Evolutionary conservation across 208 protist genomes (phyloP).

Genomic region (Entamoeba histolytica): DNA sequence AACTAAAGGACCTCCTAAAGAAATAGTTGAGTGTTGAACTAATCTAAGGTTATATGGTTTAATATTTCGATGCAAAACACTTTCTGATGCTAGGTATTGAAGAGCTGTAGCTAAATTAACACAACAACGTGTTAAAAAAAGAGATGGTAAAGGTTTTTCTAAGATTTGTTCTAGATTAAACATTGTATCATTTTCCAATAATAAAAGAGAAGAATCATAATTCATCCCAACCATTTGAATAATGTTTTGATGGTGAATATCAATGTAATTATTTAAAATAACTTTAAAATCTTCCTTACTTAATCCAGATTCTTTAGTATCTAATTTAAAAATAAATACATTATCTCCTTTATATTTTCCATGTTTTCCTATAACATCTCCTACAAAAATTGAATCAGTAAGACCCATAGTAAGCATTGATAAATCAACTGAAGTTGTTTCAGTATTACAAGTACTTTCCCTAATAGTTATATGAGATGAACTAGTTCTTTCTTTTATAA

Average conservation of each 20-base stretch:
- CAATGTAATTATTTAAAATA: neutral
- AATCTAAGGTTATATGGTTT: neutral
- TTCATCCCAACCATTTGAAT: neutral
- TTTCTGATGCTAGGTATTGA: neutral
- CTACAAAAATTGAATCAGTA: neutral
- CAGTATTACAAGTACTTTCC: too few species aligned
- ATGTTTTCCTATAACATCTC: neutral
- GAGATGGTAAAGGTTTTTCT: neutral
- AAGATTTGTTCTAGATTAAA: neutral
- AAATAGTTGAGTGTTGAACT: neutral
- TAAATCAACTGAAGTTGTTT: neutral
- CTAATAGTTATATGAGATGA: too few species aligned
- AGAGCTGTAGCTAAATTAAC: neutral
- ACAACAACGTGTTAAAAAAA: neutral
- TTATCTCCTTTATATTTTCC: neutral
- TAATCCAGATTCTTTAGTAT: neutral
- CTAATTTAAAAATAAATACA: neutral
- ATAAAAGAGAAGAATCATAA: neutral
- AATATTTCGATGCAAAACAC: neutral
- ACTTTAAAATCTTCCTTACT: neutral
- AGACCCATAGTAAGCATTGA: neutral
- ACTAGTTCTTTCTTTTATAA: too few species aligned
- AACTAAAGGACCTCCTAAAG: neutral
- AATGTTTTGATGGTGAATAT: neutral
- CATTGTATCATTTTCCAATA: neutral